phyloP scores from a whole-genome alignment of 2,329 filamentous ascomycete species.

The Drechslerella coelobrocha region DNA sequence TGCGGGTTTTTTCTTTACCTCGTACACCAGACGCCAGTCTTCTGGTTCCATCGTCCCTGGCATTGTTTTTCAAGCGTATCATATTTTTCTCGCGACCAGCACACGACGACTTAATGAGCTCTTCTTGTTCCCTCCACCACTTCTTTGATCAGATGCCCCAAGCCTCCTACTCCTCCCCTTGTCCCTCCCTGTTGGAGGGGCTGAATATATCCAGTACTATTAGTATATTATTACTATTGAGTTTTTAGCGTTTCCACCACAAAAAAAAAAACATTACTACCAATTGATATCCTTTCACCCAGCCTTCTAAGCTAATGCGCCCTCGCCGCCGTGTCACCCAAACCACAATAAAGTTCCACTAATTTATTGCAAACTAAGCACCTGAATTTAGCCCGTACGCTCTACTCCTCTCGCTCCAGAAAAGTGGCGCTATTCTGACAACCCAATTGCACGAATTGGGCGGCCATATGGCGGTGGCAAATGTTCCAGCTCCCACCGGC shows the following conservation, averaged over 20 bases:
- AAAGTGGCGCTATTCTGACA: conserved; percentile 32
- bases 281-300: conserved; percentile 17
- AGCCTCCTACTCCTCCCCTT: conserved; percentile 1
- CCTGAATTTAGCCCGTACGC: conserved; percentile 1
- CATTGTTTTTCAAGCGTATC: neutral
- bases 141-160: conserved; percentile 7
- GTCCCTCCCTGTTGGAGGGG: conserved; percentile 30
- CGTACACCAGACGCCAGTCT: neutral
- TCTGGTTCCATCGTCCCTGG: neutral
- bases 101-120: conserved; percentile 32
- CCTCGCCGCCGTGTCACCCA: neutral
- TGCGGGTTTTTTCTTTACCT: neutral
- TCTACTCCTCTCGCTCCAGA: neutral
- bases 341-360: neutral
- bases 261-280: conserved; percentile 18
- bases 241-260: conserved; percentile 27
- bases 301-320: conserved; percentile 8
- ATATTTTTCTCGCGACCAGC: neutral
- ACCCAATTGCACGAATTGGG: conserved; percentile 20
- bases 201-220: conserved; percentile 33
- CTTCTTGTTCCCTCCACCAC: conserved; percentile 12
- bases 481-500: neutral
- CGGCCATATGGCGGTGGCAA: conserved; percentile 49
- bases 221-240: neutral
- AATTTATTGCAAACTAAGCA: conserved; percentile 1